A percentile compares a stretch with the other conserved stretches of the same genome.
Conservation (phyloP, 495 filamentous ascomycete species). For the Alectoria sarmentosa region DNA sequence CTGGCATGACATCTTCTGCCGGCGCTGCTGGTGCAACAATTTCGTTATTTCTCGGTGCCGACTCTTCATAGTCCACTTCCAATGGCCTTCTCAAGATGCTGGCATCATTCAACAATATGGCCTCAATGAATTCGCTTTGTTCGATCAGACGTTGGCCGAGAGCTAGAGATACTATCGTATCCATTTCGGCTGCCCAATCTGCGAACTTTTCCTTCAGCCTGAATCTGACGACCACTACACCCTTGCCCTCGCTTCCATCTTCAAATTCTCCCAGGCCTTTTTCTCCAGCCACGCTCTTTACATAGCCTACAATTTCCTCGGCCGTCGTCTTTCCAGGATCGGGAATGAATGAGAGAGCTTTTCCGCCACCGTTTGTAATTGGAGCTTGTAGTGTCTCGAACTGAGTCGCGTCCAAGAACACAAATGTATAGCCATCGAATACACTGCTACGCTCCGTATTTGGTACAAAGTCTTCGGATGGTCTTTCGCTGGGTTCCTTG, state of each 20-base stretch:
- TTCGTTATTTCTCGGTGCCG: neutral
- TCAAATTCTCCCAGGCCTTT: constrained; percentile 59
- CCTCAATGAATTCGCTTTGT: constrained; percentile 89
- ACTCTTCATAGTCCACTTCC: constrained; percentile 31
- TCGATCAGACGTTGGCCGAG: constrained; percentile 78
- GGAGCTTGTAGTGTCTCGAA: constrained; percentile 66
- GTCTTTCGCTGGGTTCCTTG: constrained; percentile 61
- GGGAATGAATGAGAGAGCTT: constrained; percentile 61
- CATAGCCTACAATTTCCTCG: constrained; percentile 69
- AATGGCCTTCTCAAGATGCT: constrained; percentile 59
- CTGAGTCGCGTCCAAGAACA: constrained; percentile 77
- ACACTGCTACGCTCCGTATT: constrained; percentile 57
- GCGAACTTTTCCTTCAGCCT: constrained; percentile 53
- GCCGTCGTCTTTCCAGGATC: constrained; percentile 59
- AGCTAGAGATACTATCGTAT: constrained; percentile 55
- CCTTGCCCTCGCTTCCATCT: constrained; percentile 54
- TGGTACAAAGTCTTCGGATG: constrained; percentile 59
- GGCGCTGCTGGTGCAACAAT: neutral
- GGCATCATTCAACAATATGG: constrained; percentile 72
- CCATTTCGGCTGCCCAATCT: constrained; percentile 64
- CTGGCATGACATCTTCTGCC: constrained; percentile 1
- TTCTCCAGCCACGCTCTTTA: constrained; percentile 64
- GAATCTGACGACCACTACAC: constrained; percentile 74
- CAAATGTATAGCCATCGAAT: constrained; percentile 81
- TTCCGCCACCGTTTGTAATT: constrained; percentile 75